Evolutionary conservation across 2,329 filamentous ascomycete genomes (phyloP).

Genomic region (Fusarium domesticum): DNA sequence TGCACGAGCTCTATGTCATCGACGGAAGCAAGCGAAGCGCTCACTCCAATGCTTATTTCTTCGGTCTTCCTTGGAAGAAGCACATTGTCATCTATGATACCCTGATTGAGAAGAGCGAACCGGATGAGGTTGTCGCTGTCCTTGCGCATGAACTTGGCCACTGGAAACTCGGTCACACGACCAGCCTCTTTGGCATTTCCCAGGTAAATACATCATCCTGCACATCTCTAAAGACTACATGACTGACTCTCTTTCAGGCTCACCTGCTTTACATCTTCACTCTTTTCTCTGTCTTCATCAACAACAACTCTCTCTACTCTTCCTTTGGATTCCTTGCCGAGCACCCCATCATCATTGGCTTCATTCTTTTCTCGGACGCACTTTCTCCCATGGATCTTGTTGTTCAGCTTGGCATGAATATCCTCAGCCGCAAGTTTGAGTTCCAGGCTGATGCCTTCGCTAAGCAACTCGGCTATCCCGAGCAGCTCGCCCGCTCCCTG

Average conservation of each 20-base stretch:
- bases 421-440: conserved; percentile 90
- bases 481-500: conserved; percentile 79
- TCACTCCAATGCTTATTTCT: conserved; percentile 93
- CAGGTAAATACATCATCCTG: conserved; percentile 52
- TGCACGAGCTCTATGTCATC: conserved; percentile 91
- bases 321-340: conserved; percentile 84
- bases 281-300: conserved; percentile 95
- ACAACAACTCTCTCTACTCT: conserved; percentile 86
- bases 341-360: conserved; percentile 92
- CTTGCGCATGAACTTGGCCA: conserved; percentile 94
- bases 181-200: conserved; percentile 81
- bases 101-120: conserved; percentile 89
- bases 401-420: conserved; percentile 93
- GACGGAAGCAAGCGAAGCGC: conserved; percentile 84
- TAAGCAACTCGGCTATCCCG: conserved; percentile 74
- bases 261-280: conserved; percentile 97
- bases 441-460: conserved; percentile 96
- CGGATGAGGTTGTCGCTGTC: conserved; percentile 90
- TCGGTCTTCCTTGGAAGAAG: conserved; percentile 98
- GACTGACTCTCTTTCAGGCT: conserved; percentile 51
- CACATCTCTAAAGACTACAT: conserved; percentile 1
- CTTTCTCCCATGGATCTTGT: conserved; percentile 91
- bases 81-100: conserved; percentile 99
- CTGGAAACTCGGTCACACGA: conserved; percentile 95
- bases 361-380: conserved; percentile 97